Base-by-base conservation (phyloP, 2,329 filamentous ascomycete genomes). In the Talaromyces sp. region DNA sequence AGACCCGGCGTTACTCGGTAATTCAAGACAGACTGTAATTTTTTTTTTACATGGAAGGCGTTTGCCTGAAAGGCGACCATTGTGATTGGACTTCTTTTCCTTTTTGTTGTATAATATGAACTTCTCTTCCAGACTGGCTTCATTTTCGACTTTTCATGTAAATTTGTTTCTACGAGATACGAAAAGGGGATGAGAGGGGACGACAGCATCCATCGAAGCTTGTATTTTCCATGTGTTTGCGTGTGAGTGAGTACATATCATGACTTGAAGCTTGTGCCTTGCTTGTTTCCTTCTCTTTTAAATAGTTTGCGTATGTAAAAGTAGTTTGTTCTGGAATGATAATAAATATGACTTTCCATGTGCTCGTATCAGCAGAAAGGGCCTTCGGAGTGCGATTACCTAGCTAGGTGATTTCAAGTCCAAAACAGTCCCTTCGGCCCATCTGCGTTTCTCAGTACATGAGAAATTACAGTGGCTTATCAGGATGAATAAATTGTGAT, bases 1-100 rank as follows among this genome's bases (percentile, higher is more conserved):
- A 48, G n/a, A 58, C 22, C 33, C 10, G 39, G 61, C 61, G 61
- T 58, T 63, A 39, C 52, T 37, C 33, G n/a, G 52, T 8, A 22
- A 39, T 24, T 13, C 27, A 52, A 37, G 11, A 56, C 33, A 37
- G 33, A 56, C 16, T 22, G 52, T 14, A 3, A 22, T 3, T 22
- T 22, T 22, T 37, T 11, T 22, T 54, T 7, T 37, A 24, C 22
- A 2, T 56, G 31, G 27, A 56, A 24, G 52, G 52, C 52, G 52
- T 37, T 56, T 9, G 24, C 37, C 5, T 37, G 33, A 22, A 37
- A 35, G 31, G 50, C 24, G 11, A 11, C 33, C 22, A 56, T 19
- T 56, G 2, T 31, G 27, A 31, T 31, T 39, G 39, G 33, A 56
- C 37, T 35, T 35, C 22, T 54, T 22, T 16, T 37, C 24, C 9